phyloP scores from a whole-genome alignment of 2,329 filamentous ascomycete genomes.

The Rhexocercosporidium sp. region DNA sequence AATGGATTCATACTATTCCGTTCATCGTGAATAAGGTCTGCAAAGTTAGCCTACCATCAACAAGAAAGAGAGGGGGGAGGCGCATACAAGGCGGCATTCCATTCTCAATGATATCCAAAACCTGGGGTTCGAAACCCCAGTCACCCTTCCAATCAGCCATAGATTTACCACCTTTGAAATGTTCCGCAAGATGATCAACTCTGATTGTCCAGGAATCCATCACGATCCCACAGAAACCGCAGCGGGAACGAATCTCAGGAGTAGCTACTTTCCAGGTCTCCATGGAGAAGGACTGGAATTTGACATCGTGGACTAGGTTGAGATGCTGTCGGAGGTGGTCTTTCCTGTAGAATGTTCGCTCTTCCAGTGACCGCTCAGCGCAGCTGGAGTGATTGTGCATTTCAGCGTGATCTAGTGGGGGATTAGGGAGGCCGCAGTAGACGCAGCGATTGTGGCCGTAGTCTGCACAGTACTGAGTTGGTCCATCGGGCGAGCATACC shows the following conservation, averaged over 20 bases:
- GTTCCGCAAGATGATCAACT: constrained; percentile 68
- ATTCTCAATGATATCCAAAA: constrained; percentile 68
- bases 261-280: constrained; percentile 65
- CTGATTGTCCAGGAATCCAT: constrained; percentile 66
- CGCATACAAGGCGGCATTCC: constrained; percentile 68
- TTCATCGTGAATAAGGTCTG: constrained; percentile 69
- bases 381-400: constrained; percentile 67
- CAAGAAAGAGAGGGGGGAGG: constrained; percentile 41
- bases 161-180: constrained; percentile 68
- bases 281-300: constrained; percentile 68
- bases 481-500: constrained; percentile 66
- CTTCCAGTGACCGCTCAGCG: constrained; percentile 65
- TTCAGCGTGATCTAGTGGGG: constrained; percentile 61
- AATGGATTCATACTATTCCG: constrained; percentile 61
- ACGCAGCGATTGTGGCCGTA: constrained; percentile 63
- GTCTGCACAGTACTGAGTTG: constrained; percentile 60
- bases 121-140: constrained; percentile 68
- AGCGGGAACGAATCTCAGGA: constrained; percentile 66
- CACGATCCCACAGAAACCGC: constrained; percentile 68
- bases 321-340: constrained; percentile 71
- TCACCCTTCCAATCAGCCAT: constrained; percentile 75
- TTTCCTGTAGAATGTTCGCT: constrained; percentile 70
- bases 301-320: constrained; percentile 63
- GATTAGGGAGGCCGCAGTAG: constrained; percentile 63
- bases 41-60: constrained; percentile 25